These are phyloP conservation scores for Kodamaea suecica DNA, from an alignment of 1,139 yeast genomes.

Conservation along the genomic window DNA sequence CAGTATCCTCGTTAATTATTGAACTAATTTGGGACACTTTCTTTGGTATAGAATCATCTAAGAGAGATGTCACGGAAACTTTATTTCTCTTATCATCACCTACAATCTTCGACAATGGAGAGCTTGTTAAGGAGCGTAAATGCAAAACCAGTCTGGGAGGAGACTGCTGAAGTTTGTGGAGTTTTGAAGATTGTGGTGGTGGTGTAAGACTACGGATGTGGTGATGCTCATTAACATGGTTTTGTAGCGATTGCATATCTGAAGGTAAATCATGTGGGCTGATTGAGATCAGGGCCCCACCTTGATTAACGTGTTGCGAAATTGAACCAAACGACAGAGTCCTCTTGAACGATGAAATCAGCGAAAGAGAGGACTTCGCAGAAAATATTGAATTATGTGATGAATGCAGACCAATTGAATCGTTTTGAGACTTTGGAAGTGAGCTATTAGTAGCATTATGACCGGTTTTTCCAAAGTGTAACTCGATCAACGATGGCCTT, in stretches of 20 bases:
- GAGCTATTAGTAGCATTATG: not conserved
- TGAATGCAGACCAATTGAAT: conserved; percentile 31
- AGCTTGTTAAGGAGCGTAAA: conserved; percentile 8
- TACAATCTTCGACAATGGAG: conserved; percentile 1
- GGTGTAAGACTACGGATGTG: conserved; percentile 12
- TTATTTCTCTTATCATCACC: conserved; percentile 2
- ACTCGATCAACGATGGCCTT: conserved; percentile 44
- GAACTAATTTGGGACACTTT: conserved; percentile 1
- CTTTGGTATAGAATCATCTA: conserved; percentile 2
- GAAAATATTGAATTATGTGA: conserved; percentile 36
- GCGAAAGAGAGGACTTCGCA: conserved; percentile 24
- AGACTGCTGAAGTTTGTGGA: not conserved
- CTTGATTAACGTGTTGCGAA: conserved; percentile 15
- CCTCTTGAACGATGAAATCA: conserved; percentile 30
- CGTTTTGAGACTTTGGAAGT: conserved; percentile 7
- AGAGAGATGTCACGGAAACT: conserved; percentile 1
- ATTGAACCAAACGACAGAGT: conserved; percentile 23
- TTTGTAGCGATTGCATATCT: conserved; percentile 1
- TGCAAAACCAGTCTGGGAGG: conserved; percentile 1
- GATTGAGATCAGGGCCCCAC: conserved; percentile 21
- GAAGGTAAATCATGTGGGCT: conserved; percentile 25
- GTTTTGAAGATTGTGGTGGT: conserved; percentile 11
- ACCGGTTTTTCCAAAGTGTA: conserved; percentile 23
- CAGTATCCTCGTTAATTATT: not conserved
- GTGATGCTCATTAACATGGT: too few relatives aligned